Evolutionary conservation across 106 monocot genomes (phyloP), one percentile per base, ranked within the genome.

Genomic region (Acorus calamus): DNA sequence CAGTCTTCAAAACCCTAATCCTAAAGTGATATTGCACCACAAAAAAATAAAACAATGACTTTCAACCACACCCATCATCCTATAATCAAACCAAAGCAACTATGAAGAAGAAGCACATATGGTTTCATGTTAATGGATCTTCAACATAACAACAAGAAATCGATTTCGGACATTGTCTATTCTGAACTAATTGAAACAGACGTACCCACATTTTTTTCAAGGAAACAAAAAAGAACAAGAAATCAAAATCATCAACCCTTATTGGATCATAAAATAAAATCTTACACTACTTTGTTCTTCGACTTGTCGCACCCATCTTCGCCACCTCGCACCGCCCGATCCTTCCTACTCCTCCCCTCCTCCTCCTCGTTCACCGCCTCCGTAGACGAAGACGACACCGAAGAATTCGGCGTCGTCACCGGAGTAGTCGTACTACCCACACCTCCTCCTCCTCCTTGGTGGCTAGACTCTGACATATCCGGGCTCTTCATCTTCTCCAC

Each of bases 231-330:
- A 8, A 4, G 0, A 64, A 64, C 12, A 46, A 62, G n/a, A n/a
- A 4, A 5, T 7, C 7, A 9, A 4, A 44, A 5, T 11, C 4
- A 48, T 9, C 11, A 62, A 44, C n/a, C 11, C 9, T 13, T 13
- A 8, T 42, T 11, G 5, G 41, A 42, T 44, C 44, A 14, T 11
- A 14, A 47, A 54, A 55, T 58, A 14, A 28, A 8, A 66, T 58
- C 81, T 45, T 84, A 87, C 88, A 66, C 66, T 82, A 83, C 80
- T 69, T 85, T 85, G 14, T 83, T 83, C 71, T 85, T 85, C 12
- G 72, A 71, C 61, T 80, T 80, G 7, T 74, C 62, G 44, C 72
- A 73, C 49, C 46, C 78, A 59, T 65, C 78, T 4, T 62, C 79
- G 56, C 61, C 56, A 0, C 8, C 55, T 7, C 46, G 52, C 7